phyloP scores from a whole-genome alignment of 306 rosid genomes.

The Pterocarpus macrocarpus region DNA sequence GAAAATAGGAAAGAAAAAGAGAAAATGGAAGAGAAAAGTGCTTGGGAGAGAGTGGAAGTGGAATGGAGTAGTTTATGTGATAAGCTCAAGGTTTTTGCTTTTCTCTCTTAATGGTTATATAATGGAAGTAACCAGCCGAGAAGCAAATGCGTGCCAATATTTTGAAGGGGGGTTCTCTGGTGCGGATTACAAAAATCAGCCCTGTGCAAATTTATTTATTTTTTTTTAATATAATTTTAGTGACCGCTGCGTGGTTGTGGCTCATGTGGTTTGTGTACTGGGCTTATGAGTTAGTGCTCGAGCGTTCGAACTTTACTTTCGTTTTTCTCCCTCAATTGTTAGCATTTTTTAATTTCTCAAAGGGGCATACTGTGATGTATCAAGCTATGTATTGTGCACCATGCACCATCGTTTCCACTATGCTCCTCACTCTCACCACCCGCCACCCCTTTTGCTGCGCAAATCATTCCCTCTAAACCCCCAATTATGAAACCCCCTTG shows the following conservation, averaged over 20 bases:
- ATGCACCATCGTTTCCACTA: conserved; percentile 59
- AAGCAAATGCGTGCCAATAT: background rate
- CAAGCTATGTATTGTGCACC: conserved; percentile 32
- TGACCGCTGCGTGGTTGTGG: too few species aligned
- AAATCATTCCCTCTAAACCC: conserved; percentile 67
- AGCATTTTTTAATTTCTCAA: too few species aligned
- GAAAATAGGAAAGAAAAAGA: conserved; percentile 8
- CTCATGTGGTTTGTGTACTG: too few species aligned
- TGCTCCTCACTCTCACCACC: conserved; percentile 66
- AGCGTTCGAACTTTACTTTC: too few species aligned
- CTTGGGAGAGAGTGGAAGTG: too few species aligned
- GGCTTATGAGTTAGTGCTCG: too few species aligned
- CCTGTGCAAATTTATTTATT: too few species aligned
- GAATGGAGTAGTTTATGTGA: too few species aligned
- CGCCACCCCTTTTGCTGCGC: background rate
- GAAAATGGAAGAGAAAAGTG: background rate
- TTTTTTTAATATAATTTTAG: too few species aligned
- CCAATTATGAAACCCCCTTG: conserved; percentile 64
- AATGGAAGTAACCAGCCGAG: background rate
- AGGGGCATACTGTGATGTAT: too few species aligned
- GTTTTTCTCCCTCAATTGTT: too few species aligned
- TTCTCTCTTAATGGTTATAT: conserved; percentile 6
- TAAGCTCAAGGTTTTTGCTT: background rate
- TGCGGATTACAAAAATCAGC: too few species aligned
- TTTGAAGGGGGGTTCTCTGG: background rate